Base-by-base conservation (phyloP, 352 stramenopile species). In the Phytopythium oedochilum region DNA sequence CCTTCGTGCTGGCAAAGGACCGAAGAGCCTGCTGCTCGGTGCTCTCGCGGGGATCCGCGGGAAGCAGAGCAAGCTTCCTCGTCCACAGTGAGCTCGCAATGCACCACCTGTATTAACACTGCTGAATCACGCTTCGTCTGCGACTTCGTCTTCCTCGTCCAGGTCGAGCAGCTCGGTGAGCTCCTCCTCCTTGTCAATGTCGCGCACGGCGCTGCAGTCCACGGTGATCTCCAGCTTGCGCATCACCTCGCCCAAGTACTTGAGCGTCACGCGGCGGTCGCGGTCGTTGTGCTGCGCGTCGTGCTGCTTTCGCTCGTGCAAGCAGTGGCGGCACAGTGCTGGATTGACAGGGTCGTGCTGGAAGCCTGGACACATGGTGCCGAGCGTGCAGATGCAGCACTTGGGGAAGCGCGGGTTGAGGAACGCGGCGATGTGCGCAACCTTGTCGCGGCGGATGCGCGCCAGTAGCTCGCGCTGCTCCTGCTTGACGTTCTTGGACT, bases 281-380 rank as follows among this genome's bases (percentile, higher is more conserved):
- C 57, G 55, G 8, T 59, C 51, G 14, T 71, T 70, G 51, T 79
- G 73, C 17, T 68, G 64, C 28, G 74, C 68, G 35, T 87, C 69
- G 59, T 93, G 80, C 48, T 89, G 87, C 2, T 71, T 72, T 12
- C 68, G 72, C 42, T 88, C 78, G 39, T 93, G 83, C 64, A 90
- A 73, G 57, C 83, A 93, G 53, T 93, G 78, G 22, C 70, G 80
- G 62, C 83, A 93, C 53, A 89, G 67, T 12, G 66, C 73, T 0
- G 83, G 83, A 31, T 93, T 90, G 53, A 88, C 70, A 0, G 23
- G 57, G 34, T 93, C 78, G 8, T 68, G 66, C 46, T 93, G 83
- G 52, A 90, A 93, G 2, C 83, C 83, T 18, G 81, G 78, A 57
- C 83, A 93, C n/a, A 78, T 64, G 10, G 70, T 76, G 15, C 78